Evolutionary conservation across 257 asterid genomes (phyloP).

Genomic region (Asclepias syriaca): DNA sequence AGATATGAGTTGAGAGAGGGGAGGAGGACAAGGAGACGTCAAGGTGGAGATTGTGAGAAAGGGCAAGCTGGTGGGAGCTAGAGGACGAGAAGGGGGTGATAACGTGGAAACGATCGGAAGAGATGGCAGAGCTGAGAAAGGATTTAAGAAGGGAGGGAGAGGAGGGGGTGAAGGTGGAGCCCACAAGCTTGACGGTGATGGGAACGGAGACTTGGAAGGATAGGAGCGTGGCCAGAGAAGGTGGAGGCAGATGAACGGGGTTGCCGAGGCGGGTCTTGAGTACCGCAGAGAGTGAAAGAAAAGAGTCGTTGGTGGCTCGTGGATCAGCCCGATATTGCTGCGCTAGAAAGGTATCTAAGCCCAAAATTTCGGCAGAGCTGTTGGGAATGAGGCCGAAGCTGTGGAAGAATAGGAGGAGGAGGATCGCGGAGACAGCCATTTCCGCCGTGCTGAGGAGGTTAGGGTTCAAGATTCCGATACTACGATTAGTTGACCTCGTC

Average conservation of each 20-base stretch:
- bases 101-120: slow-evolving; percentile 86
- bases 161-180: slow-evolving; percentile 59
- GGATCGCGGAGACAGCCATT: slow-evolving; percentile 39
- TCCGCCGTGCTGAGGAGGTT: slow-evolving; percentile 17
- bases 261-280: slow-evolving; percentile 48
- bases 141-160: slow-evolving; percentile 58
- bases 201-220: slow-evolving; percentile 60
- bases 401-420: slow-evolving; percentile 31
- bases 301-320: slow-evolving; percentile 61
- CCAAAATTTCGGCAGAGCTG: slow-evolving; percentile 50
- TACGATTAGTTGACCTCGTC: slow-evolving; percentile 4
- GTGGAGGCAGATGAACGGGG: slow-evolving; percentile 34
- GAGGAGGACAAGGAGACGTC: slow-evolving; percentile 41
- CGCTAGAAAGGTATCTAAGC: slow-evolving; percentile 72
- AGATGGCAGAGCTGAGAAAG: slow-evolving; percentile 55
- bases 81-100: slow-evolving; percentile 58
- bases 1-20: slow-evolving; percentile 41
- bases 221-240: slow-evolving; percentile 50
- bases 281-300: slow-evolving; percentile 48
- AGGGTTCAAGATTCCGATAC: slow-evolving; percentile 9
- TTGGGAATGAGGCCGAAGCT: slow-evolving; percentile 18
- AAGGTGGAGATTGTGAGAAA: slow-evolving; percentile 78
- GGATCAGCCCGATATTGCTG: slow-evolving; percentile 64
- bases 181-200: slow-evolving; percentile 68
- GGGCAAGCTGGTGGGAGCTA: slow-evolving; percentile 49